Conservation (phyloP, 148 eudicot species). For the Diospyros lotus region DNA sequence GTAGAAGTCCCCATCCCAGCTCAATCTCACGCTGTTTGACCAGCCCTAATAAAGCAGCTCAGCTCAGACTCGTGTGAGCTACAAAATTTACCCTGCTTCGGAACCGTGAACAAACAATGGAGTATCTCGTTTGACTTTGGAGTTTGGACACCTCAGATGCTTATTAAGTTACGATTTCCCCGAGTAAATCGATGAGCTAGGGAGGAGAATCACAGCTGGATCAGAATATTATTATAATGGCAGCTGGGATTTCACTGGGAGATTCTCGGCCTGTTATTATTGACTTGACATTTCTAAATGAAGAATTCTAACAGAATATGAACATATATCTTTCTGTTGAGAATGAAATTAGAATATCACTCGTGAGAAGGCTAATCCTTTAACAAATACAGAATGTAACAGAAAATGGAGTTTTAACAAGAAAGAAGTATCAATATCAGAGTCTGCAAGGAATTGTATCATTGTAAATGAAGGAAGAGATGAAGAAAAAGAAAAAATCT, state of each 20-base stretch:
- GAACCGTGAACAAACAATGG: background rate
- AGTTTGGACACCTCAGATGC: background rate
- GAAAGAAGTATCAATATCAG: background rate
- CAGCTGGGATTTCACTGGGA: background rate
- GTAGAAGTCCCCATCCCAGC: no score
- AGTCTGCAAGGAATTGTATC: background rate
- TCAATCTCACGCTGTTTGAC: no score
- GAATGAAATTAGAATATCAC: background rate
- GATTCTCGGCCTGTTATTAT: background rate
- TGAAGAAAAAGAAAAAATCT: background rate
- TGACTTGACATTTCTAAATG: no score
- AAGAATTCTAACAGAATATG: background rate
- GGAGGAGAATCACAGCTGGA: background rate
- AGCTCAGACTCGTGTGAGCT: background rate
- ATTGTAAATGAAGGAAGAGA: background rate
- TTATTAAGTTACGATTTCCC: background rate
- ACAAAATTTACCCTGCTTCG: background rate
- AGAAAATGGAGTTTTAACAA: background rate
- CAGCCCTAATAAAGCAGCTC: no score
- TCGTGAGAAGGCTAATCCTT: background rate
- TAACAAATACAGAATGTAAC: background rate
- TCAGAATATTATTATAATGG: background rate
- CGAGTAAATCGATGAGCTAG: background rate
- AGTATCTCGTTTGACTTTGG: background rate
- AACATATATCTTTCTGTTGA: background rate